phyloP scores from a whole-genome alignment of 140 eudicot species.

The Bidens hawaiensis region DNA sequence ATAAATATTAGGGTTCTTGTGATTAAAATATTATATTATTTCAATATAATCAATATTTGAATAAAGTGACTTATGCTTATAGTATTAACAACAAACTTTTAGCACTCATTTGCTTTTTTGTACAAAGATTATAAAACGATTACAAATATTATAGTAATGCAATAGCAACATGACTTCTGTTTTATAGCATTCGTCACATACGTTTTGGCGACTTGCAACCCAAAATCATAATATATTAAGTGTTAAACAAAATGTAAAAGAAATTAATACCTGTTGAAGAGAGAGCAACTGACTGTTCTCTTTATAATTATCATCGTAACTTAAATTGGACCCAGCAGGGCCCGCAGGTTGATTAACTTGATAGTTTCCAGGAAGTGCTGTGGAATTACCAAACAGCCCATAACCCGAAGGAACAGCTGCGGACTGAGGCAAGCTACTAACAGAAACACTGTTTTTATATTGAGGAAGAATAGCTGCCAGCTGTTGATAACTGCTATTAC shows the following conservation, averaged over 20 bases:
- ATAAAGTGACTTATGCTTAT: no score
- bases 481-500: conserved; percentile 73
- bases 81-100: no score
- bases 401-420: conserved; percentile 77
- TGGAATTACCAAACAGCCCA: conserved; percentile 58
- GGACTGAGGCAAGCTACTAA: conserved; percentile 78
- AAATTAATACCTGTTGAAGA: conserved; percentile 67
- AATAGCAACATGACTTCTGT: no score
- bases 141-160: no score
- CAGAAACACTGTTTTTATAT: conserved; percentile 67
- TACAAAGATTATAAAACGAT: no score
- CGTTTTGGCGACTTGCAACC: no score
- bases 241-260: neutral
- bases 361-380: conserved; percentile 62
- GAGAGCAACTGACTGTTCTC: conserved; percentile 65
- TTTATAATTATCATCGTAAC: conserved; percentile 88
- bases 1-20: no score
- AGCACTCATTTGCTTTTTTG: no score
- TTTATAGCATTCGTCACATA: no score
- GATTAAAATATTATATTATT: no score
- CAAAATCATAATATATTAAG: no score
- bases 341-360: conserved; percentile 73
- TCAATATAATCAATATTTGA: no score
- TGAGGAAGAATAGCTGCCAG: conserved; percentile 69
- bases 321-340: conserved; percentile 56